A percentile compares a stretch with the other conserved stretches of the same genome.
These are phyloP conservation scores for Trypanosoma platydactyli DNA, from an alignment of 208 protist genomes.

Conservation along the genomic window DNA sequence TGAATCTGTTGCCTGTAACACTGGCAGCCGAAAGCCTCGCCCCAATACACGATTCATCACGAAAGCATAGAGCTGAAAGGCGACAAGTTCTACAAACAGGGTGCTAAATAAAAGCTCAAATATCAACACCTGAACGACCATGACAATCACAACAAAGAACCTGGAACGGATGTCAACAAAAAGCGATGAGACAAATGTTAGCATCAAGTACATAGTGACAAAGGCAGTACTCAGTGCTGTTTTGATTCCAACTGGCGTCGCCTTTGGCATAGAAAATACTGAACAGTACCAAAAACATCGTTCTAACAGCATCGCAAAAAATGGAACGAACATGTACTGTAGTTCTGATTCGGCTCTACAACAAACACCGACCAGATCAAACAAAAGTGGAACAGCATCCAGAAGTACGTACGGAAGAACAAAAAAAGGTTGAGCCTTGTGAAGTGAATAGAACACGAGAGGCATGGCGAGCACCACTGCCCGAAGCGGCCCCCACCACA, in stretches of 20 bases:
- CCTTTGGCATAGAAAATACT: conserved; percentile 5
- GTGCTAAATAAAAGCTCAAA: conserved; percentile 25
- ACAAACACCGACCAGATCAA: conserved; percentile 10
- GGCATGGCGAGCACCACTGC: conserved; percentile 9
- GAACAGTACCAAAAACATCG: conserved; percentile 24
- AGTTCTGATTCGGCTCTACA: background rate
- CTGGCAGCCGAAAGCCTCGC: background rate
- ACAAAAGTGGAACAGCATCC: conserved; percentile 25
- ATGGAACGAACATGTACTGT: background rate
- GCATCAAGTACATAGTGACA: conserved; percentile 11
- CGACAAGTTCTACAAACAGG: conserved; percentile 12
- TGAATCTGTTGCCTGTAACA: conserved; percentile 7
- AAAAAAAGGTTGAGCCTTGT: conserved; percentile 12
- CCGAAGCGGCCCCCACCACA: conserved; percentile 7
- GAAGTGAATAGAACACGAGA: conserved; percentile 17
- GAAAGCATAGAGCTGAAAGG: background rate
- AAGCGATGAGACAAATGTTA: conserved; percentile 1
- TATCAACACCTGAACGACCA: conserved; percentile 16
- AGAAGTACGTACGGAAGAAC: conserved; percentile 26
- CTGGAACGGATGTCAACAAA: background rate
- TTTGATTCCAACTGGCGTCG: conserved; percentile 24
- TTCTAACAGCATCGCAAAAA: conserved; percentile 15
- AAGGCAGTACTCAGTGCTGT: conserved; percentile 17
- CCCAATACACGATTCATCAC: background rate
- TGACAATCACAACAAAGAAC: conserved; percentile 18